A percentile compares a stretch with the other conserved stretches of the same genome.
These are phyloP conservation scores for Melaleuca alternifolia DNA, from an alignment of 345 rosid genomes.

Conservation along the genomic window DNA sequence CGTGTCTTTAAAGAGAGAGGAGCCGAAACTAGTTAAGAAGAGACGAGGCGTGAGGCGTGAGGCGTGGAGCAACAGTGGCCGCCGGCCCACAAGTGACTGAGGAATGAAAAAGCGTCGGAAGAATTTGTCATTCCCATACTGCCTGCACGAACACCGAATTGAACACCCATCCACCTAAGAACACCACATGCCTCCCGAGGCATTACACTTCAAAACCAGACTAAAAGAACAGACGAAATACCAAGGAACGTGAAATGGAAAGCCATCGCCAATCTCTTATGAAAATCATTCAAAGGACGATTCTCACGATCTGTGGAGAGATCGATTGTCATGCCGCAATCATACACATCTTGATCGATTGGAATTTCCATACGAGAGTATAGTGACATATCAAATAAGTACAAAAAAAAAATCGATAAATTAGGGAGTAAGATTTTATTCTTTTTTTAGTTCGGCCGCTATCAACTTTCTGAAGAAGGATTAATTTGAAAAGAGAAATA, in stretches of 20 bases:
- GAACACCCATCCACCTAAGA: no score
- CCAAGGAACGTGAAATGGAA: not conserved
- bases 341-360: not conserved
- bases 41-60: no score
- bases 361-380: not conserved
- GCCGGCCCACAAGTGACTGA: no score
- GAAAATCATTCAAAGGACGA: not conserved
- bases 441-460: not conserved
- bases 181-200: no score
- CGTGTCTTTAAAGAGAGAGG: no score
- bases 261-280: not conserved
- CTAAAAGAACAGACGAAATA: not conserved
- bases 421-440: not conserved
- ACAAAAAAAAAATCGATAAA: not conserved
- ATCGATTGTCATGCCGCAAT: not conserved
- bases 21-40: no score
- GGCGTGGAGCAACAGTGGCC: no score
- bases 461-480: not conserved
- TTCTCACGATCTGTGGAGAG: rapidly evolving
- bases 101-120: no score
- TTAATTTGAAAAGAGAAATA: not conserved
- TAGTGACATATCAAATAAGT: not conserved
- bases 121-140: no score
- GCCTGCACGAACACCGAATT: no score
- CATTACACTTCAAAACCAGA: no score